Evolutionary conservation across 2,329 filamentous ascomycete genomes (phyloP), one percentile per base, ranked within the genome.

Genomic region (Basipetospora sp.): DNA sequence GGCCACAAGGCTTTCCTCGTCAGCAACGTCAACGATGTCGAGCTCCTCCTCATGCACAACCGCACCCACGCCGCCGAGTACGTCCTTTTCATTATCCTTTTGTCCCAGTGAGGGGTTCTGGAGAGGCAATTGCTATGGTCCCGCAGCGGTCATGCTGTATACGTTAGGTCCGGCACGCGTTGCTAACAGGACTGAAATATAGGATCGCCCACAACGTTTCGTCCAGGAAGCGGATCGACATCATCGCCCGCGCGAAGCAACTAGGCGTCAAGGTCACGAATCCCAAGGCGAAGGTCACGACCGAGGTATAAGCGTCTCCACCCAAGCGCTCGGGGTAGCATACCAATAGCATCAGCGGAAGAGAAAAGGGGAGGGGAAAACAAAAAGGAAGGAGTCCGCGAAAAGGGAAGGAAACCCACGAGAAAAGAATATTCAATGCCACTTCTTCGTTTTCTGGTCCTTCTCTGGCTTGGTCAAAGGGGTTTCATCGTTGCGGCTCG

Each of bases 1-100:
- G 90, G 90, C 70, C 88, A 96, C 82, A 96, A 94, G 80, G 84
- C 88, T 51, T 98, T 98, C 82, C 78, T 96, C 61, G 90, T 98
- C 71, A 85, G 80, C 80, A 98, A 98, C 77, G 66, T 76, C 66
- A 76, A 80, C 63, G 90, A 98, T 55, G 80, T 98, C 59, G 88
- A 98, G 67, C 81, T 98, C 47, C 80, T 98, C 59, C 75, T 98
- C 57, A 98, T 98, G 90, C 90, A 98, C 82, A 96, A 96, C 84
- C 80, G 81, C 64, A 93, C 86, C 67, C 94, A 84, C 70, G 90
- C 90, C 63, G 90, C 90, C 62, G 90, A 98, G 87, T 94, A 86
- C 56, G 85, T 76, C 41, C 15, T 4, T 13, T 22, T 11, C 22
- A 25, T 25, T 25, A 6, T 6, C 22, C 22, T 25, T 6, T 11